These are phyloP conservation scores for Fusarium ramigenum DNA, from an alignment of 2,329 filamentous ascomycete genomes.

Conservation along the genomic window DNA sequence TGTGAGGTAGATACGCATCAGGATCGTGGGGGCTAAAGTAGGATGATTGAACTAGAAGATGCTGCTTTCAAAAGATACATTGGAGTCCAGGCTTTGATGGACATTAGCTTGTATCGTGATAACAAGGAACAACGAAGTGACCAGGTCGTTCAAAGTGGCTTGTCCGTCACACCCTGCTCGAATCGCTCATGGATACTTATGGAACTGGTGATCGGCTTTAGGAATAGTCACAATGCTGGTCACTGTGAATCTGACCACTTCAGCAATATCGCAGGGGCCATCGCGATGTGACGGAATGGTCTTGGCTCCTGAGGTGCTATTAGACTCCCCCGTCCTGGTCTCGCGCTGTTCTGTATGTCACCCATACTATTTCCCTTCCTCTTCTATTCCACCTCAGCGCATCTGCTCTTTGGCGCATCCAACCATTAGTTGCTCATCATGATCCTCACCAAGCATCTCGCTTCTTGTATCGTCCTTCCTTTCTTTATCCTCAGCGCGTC, in stretches of 20 bases:
- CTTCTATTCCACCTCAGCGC: neutral
- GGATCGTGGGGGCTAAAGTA: neutral
- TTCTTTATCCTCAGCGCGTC: neutral
- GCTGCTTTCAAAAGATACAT: neutral
- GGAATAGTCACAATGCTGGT: neutral
- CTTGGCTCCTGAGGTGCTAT: neutral
- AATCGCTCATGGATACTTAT: neutral
- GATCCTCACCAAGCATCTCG: neutral
- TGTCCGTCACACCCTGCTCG: neutral
- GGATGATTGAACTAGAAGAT: neutral
- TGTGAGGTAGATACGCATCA: neutral
- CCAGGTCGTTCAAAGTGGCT: neutral
- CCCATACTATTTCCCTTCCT: neutral
- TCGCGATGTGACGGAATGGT: neutral
- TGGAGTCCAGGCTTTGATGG: neutral
- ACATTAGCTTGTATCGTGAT: neutral
- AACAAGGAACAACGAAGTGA: no score
- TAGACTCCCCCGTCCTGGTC: neutral
- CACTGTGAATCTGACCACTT: neutral
- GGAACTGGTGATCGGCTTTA: neutral
- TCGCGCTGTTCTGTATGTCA: neutral
- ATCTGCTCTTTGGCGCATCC: accelerated
- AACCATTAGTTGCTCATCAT: neutral
- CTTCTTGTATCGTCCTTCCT: neutral
- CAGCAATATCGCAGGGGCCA: neutral